Evolutionary conservation across 805 yeast genomes (phyloP).

Genomic region (Candida silvatica): DNA sequence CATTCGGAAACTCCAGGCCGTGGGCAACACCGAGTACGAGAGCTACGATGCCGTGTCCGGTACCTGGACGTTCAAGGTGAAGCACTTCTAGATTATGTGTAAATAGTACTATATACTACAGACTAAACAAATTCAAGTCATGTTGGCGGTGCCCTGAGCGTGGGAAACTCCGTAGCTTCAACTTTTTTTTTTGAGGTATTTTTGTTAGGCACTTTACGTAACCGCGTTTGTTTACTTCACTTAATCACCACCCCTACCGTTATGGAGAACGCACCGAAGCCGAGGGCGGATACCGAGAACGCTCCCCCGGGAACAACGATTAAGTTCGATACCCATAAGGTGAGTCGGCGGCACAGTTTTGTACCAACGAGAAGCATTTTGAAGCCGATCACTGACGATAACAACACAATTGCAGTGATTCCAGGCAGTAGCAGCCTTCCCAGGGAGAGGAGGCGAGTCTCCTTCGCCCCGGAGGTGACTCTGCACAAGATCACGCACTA

Average conservation of each 20-base stretch:
- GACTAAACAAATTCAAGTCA: too few relatives aligned
- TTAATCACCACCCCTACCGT: too few relatives aligned
- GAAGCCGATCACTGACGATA: conserved; percentile 23
- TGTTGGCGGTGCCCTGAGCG: too few relatives aligned
- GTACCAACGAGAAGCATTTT: conserved; percentile 31
- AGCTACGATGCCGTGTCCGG: conserved; percentile 74
- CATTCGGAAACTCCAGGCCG: conserved; percentile 52
- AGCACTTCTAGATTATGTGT: conserved; percentile 25
- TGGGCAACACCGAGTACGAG: conserved; percentile 55
- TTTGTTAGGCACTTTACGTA: too few relatives aligned
- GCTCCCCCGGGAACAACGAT: not conserved
- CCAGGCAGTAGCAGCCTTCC: conserved; percentile 20
- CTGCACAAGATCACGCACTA: conserved; percentile 44
- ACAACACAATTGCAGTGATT: conserved; percentile 30
- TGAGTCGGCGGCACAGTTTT: conserved; percentile 25
- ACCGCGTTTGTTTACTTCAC: too few relatives aligned
- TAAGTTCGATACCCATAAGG: conserved; percentile 2
- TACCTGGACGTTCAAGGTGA: conserved; percentile 55
- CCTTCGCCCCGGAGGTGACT: conserved; percentile 72
- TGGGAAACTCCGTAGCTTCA: too few relatives aligned
- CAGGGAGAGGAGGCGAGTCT: conserved; percentile 45
- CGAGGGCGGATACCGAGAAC: too few relatives aligned
- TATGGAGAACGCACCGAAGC: too few relatives aligned
- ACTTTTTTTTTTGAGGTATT: too few relatives aligned
- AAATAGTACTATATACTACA: too few relatives aligned